Evolutionary conservation across 208 protist genomes (phyloP).

Genomic region (Trypanosoma brucei): DNA sequence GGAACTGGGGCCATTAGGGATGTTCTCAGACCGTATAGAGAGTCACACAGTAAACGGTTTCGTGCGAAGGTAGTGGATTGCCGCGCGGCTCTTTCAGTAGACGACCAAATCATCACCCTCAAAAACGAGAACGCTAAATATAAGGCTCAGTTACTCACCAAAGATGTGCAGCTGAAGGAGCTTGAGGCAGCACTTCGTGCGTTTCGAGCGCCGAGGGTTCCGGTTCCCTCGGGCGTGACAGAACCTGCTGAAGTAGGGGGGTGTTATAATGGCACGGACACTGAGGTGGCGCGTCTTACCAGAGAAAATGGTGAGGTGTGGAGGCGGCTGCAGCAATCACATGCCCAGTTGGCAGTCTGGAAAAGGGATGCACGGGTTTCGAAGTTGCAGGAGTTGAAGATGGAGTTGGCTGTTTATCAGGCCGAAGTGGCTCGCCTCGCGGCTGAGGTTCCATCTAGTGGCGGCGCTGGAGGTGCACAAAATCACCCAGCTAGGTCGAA

Average conservation of each 20-base stretch:
- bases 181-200: conserved; percentile 40
- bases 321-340: conserved; percentile 24
- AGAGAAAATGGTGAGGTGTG: conserved; percentile 27
- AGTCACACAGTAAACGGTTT: conserved; percentile 16
- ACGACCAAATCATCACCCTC: conserved; percentile 12
- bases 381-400: conserved; percentile 32
- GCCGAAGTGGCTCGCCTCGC: conserved; percentile 31
- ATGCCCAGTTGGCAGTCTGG: conserved; percentile 26
- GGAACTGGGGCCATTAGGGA: not conserved
- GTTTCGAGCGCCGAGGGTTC: conserved; percentile 18
- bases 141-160: conserved; percentile 27
- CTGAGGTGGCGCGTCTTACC: conserved; percentile 4
- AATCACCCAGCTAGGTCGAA: not conserved
- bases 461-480: not conserved
- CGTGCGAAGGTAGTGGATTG: conserved; percentile 15
- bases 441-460: not conserved
- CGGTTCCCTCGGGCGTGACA: not conserved
- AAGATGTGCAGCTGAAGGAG: conserved; percentile 23
- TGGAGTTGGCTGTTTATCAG: conserved; percentile 38
- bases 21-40: conserved; percentile 12
- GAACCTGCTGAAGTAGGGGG: not conserved
- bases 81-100: conserved; percentile 4
- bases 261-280: not conserved
- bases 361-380: conserved; percentile 36
- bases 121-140: conserved; percentile 13